Conservation (phyloP, 768 basidiomycete genomes). For the Mycena albidolilacea region DNA sequence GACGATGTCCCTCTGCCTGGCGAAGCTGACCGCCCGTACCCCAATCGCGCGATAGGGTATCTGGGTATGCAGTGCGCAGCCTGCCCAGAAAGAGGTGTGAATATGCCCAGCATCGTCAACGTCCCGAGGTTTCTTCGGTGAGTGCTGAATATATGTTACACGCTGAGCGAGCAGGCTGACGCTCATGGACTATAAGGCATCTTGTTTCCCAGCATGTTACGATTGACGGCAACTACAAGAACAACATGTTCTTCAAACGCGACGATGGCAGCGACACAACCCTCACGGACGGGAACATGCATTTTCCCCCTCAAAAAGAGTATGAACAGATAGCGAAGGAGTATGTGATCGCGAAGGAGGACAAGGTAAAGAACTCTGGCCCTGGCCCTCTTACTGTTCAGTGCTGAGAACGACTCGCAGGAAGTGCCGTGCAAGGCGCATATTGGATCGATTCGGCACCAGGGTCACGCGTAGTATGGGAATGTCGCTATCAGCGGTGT, state of each 20-base stretch:
- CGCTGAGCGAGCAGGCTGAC: too few relatives aligned
- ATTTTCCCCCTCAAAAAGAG: slow-evolving; percentile 16
- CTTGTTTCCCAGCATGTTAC: too few relatives aligned
- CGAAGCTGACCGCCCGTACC: slow-evolving; percentile 15
- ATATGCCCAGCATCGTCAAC: slow-evolving; percentile 20
- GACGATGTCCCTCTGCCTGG: background rate
- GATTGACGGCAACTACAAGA: background rate
- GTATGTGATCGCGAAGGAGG: slow-evolving; percentile 15
- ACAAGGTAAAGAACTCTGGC: slow-evolving; percentile 7
- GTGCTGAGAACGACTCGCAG: background rate
- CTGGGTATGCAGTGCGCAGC: slow-evolving; percentile 10
- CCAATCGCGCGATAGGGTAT: slow-evolving; percentile 8
- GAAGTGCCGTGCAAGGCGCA: background rate
- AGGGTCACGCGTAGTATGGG: background rate
- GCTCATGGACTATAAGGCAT: too few relatives aligned
- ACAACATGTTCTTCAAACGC: slow-evolving; percentile 27
- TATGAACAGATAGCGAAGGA: background rate
- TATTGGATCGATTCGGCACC: slow-evolving; percentile 23
- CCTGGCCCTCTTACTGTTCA: background rate
- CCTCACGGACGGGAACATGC: slow-evolving; percentile 31
- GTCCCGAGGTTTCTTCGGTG: slow-evolving; percentile 25
- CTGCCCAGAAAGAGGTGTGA: slow-evolving; percentile 30
- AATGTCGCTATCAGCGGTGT: too few relatives aligned
- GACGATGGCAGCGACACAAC: slow-evolving; percentile 24
- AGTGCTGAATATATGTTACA: background rate